Base-by-base conservation (phyloP, 495 filamentous ascomycete genomes). In the Aspergillus incahuasiensis region DNA sequence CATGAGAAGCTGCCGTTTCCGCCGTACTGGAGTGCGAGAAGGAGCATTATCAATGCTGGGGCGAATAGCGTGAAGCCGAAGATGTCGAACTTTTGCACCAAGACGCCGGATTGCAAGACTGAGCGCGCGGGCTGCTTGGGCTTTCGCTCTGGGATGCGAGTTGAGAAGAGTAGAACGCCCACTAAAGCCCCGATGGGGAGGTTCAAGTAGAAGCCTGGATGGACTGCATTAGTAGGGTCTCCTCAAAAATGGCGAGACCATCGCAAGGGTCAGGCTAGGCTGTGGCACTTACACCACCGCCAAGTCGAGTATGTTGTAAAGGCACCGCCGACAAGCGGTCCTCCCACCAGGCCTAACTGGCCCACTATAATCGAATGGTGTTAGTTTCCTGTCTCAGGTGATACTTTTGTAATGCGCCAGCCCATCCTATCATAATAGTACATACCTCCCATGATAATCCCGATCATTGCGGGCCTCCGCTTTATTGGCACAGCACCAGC, bases 311-410 rank as follows among this genome's bases (percentile, higher is more conserved):
- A 73, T 30, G 74, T 57, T 0, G 82, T 84, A 11, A 85, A 70
- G 3, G 72, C 66, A 11, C 81, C 82, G 49, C 82, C 82, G 34
- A 85, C 59, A 18, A 84, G 57, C 0, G 82, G 82, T 0, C 83
- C 81, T 6, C 68, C 41, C 0, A 78, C 71, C 4, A 71, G 35
- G 3, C 69, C 81, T 77, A 19, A 61, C 44, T 11, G 74, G n/a
- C 58, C 60, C 24, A 22, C 22, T 22, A 44, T 3, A 19, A 22
- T 44, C 9, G 1, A 2, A 18, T 40, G 25, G 4, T 4, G 25
- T 28, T 28, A 28, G 25, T 8, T 8, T 28, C 8, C 25, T n/a
- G n/a, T n/a, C n/a, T n/a, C n/a, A n/a, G n/a, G n/a, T n/a, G n/a
- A n/a, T n/a, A n/a, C n/a, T n/a, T n/a, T n/a, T n/a, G n/a, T n/a